A percentile compares a stretch with the other conserved stretches of the same genome.
Conservation (phyloP, 352 stramenopile species). For the Phytopythium kandeliae region DNA sequence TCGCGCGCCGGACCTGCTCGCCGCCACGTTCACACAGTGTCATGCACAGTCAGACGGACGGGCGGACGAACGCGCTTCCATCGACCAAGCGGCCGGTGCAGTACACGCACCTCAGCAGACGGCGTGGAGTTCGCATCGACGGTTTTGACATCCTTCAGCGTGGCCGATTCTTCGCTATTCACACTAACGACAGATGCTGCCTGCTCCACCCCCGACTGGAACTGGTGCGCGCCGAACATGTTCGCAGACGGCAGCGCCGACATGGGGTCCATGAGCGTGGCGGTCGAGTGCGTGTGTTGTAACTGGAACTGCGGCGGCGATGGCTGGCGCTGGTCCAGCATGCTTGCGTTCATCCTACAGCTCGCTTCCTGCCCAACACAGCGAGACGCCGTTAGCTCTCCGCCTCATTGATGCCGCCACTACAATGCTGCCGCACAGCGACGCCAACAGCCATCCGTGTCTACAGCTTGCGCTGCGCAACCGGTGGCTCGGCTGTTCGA, state of each 20-base stretch:
- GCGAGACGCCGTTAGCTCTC: not conserved
- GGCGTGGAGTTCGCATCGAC: not conserved
- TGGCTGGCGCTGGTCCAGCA: slow-evolving; percentile 7
- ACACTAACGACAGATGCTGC: not conserved
- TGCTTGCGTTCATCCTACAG: slow-evolving; percentile 2
- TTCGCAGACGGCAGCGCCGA: too few species aligned
- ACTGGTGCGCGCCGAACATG: too few species aligned
- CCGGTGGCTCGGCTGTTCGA: not conserved
- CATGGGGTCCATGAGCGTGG: slow-evolving; percentile 6
- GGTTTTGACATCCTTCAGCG: not conserved
- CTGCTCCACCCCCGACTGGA: slow-evolving; percentile 6
- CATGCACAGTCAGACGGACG: not conserved
- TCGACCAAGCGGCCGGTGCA: too few species aligned
- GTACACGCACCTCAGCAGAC: not conserved
- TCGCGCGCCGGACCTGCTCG: not conserved
- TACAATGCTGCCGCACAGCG: not conserved
- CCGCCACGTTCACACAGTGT: not conserved
- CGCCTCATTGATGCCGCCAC: not conserved
- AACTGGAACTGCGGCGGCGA: slow-evolving; percentile 3
- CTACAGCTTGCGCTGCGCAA: not conserved
- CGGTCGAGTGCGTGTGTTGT: slow-evolving; percentile 1
- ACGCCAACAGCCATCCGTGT: not conserved
- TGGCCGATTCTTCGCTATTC: not conserved
- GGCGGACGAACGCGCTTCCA: not conserved
- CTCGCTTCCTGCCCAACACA: not conserved